Base-by-base conservation (phyloP, 306 rosid species). In the Trifolium fragiferum region DNA sequence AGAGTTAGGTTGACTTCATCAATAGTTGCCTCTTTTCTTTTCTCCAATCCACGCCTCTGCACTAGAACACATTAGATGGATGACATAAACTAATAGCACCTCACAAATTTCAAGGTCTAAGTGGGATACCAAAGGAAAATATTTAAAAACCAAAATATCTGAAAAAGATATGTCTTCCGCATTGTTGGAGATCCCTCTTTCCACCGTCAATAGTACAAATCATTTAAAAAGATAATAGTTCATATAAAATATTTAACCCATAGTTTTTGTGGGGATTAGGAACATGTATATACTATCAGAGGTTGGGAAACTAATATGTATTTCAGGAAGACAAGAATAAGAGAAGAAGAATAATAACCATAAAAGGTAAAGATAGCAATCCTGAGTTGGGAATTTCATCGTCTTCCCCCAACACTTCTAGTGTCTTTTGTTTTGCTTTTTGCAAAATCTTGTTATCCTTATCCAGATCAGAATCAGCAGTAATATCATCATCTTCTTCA, bases 1-100 rank as follows among this genome's bases (percentile, higher is more conserved):
- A 92, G 69, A 78, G 90, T 88, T 79, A 83, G 89, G 79, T 90
- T 87, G 43, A 90, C 96, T 82, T 90, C 97, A 75, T 87, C 91
- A 82, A 87, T 83, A 75, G 88, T 89, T 47, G 81, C 94, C 82
- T 81, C 96, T 77, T 81, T 89, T 46, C 86, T 85, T 86, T 90
- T 94, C 84, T 84, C 89, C 80, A 89, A 66, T 27, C 90, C 97
- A 47, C 97, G 96, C 68, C 85, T 87, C 97, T 94, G 70, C 82
- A 64, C 21, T 68, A 83, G 69, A 77, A 60, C 25, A 79, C 84
- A 78, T 69, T 43, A 75, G 61, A 19, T 49, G 64, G 73, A 32
- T 33, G 64, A 38, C 68, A 58, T 16, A 76, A 72, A 72, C 65
- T 33, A 38, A 13, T 37, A 73, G 66, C 47, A 62, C 55, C 55